Evolutionary conservation across 441 rosid genomes (phyloP), one percentile per base, ranked within the genome.

Genomic region (Biscutella auriculata): DNA sequence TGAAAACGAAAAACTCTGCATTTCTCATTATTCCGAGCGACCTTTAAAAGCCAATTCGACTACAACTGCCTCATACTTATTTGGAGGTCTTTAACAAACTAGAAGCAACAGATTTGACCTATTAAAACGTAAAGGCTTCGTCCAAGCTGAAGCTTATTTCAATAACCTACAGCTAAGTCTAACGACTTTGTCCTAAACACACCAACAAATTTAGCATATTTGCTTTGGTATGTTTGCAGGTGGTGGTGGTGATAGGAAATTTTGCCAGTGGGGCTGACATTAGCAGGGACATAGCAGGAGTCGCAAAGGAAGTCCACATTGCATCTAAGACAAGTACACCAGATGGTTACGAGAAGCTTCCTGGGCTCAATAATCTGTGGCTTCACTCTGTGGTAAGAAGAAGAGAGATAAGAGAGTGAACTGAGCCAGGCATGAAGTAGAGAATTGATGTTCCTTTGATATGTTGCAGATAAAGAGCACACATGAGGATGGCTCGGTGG

Each of bases 291-390:
- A 66, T 88, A 62, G 80, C 77, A 2, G 48, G 57, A 17, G 79
- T 83, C 28, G 95, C 95, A 9, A 88, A 79, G 75, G 95, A 87
- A 77, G 95, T 91, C 6, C 93, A 85, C 62, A 56, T 91, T 19
- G 65, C 87, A 0, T 75, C 82, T 50, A 77, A 91, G 75, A 71
- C 88, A 15, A 74, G 69, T 68, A 68, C 70, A 21, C 71, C 64
- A 26, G 73, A 67, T 52, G 75, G 85, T 25, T 77, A 62, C 60
- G 62, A 63, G 26, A 52, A 69, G 54, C 81, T 58, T 50, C 73
- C 74, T 2, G 80, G 80, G n/a, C 23, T 60, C 62, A 62, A 76
- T 55, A 88, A 85, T 42, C 52, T 85, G 50, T 84, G 95, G 91
- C 67, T 77, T 62, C 93, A 88, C 71, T 81, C 98, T 26, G 76